Conservation (phyloP, 169 alveolate genomes). For the Babesia divergens region DNA sequence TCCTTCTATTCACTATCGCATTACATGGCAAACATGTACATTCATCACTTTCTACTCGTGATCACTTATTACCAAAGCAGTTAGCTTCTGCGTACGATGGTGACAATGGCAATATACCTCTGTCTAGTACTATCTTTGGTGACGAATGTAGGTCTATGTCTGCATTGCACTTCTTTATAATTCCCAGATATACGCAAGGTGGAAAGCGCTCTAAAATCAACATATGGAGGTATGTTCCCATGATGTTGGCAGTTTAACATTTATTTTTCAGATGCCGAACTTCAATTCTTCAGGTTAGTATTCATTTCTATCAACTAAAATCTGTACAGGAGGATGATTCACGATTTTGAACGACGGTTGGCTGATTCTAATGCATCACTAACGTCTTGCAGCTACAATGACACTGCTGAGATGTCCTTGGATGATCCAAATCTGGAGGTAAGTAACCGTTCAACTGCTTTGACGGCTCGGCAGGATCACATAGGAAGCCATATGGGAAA, state of each 20-base stretch:
- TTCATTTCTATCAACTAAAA: too few species aligned
- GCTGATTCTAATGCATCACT: not conserved
- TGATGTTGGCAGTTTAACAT: not conserved
- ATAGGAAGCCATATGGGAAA: not conserved
- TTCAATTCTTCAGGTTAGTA: slow-evolving; percentile 44
- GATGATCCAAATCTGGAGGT: slow-evolving; percentile 20
- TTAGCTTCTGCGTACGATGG: too few species aligned
- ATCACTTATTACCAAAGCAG: too few species aligned
- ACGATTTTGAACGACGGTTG: slow-evolving; percentile 38
- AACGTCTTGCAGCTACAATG: slow-evolving; percentile 7
- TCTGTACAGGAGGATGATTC: slow-evolving; percentile 42
- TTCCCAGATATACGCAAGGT: slow-evolving; percentile 37
- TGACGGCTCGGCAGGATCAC: not conserved
- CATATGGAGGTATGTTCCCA: slow-evolving; percentile 56
- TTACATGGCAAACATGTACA: not conserved
- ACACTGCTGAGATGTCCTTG: slow-evolving; percentile 4
- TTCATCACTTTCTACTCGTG: too few species aligned
- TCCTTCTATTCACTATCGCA: not conserved
- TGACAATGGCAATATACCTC: not conserved
- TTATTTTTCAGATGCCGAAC: slow-evolving; percentile 30
- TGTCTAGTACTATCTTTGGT: slow-evolving; percentile 10
- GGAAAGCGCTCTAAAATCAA: slow-evolving; percentile 21
- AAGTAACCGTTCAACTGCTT: not conserved
- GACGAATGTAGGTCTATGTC: slow-evolving; percentile 4
- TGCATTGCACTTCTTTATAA: not conserved